Evolutionary conservation across 2,329 filamentous ascomycete species (phyloP), one percentile per base, ranked within the genome.

Genomic region (Myriosclerotinia scirpicola): DNA sequence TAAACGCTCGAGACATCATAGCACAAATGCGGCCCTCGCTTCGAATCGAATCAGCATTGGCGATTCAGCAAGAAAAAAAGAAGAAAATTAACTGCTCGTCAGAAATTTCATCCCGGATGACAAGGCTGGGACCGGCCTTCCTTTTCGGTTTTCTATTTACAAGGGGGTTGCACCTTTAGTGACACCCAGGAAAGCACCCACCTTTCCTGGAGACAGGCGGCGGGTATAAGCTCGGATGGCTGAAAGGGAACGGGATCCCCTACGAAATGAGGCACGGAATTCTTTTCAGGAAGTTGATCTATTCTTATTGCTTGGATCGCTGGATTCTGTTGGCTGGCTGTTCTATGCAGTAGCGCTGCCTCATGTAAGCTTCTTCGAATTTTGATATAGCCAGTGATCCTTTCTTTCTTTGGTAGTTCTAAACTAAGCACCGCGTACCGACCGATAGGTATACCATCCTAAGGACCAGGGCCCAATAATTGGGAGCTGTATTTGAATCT

Each of bases 91-190:
- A 26, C 26, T 26, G 26, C 26, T 42, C 26, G 26, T 58, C 42
- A 46, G 42, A 65, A 38, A 53, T 38, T 54, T 54, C 17, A 53
- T 54, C 64, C 64, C 44, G 22, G 64, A 38, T 26, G 48, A 63
- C 64, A 66, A 66, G 64, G 64, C 64, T 65, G 54, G 64, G 64
- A 36, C 55, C 48, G 63, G 34, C 54, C 54, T 65, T 53, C 63
- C 63, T 42, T 15, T 65, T 60, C 55, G 60, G 42, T 42, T 50
- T 53, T 59, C 36, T 30, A 12, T 34, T n/a, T 30, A 40, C 60
- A 63, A 20, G 60, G 60, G 34, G 38, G 38, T 44, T 52, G 36
- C 42, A 50, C 46, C 61, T 55, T n/a, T 44, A 60, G 26, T 60
- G 26, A 48, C 17, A 50, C 30, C 42, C 50, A 38, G n/a, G n/a